phyloP scores from a whole-genome alignment of 2,329 filamentous ascomycete species.

The Aspergillus fructus region DNA sequence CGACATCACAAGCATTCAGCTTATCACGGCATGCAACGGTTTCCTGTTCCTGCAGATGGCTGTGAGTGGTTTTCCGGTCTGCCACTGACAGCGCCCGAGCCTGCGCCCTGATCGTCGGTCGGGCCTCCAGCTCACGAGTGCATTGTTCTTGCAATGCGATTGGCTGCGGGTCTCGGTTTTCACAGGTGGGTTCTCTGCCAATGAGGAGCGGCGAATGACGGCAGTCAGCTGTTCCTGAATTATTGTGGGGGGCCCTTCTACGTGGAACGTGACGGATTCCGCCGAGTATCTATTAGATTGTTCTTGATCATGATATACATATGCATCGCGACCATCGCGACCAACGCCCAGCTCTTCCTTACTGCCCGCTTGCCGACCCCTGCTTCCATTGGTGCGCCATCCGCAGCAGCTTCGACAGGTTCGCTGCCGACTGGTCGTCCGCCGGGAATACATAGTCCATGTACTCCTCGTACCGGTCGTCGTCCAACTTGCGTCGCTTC shows the following conservation, averaged over 20 bases:
- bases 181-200: neutral
- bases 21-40: neutral
- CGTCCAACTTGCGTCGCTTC: slow-evolving; percentile 86
- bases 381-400: slow-evolving; percentile 89
- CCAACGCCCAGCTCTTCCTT: neutral
- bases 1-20: neutral
- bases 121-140: neutral
- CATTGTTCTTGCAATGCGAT: neutral
- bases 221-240: neutral
- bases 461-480: slow-evolving; percentile 94
- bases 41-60: slow-evolving; percentile 1
- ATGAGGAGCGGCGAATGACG: neutral
- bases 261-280: too few species aligned
- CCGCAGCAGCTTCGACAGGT: slow-evolving; percentile 78
- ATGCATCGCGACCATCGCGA: neutral
- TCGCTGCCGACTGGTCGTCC: slow-evolving; percentile 83
- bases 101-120: neutral
- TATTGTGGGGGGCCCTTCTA: neutral
- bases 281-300: neutral
- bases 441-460: slow-evolving; percentile 96
- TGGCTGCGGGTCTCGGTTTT: neutral
- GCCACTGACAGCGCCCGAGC: neutral
- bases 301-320: neutral
- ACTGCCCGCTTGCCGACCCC: slow-evolving; percentile 36
- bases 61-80: neutral